Evolutionary conservation across 345 rosid species (phyloP).

Genomic region (Arabidopsis arenosa): DNA sequence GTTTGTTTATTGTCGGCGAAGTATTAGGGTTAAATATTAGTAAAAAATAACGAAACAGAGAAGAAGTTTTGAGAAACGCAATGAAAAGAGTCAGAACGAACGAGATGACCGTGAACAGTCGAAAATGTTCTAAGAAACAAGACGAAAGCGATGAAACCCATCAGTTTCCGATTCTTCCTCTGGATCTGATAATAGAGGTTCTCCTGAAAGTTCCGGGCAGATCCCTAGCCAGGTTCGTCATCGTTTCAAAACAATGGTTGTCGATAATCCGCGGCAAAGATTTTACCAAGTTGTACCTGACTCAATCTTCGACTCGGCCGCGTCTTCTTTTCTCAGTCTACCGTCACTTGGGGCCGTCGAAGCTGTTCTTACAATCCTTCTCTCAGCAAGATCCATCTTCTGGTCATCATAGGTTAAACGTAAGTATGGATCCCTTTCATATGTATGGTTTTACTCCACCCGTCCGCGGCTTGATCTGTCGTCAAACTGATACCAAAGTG

Average conservation of each 20-base stretch:
- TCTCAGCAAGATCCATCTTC: constrained; percentile 6
- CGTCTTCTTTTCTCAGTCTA: not conserved
- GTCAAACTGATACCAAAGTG: not conserved
- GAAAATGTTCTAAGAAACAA: not conserved
- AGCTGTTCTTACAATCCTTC: not conserved
- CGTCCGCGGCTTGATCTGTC: constrained; percentile 8
- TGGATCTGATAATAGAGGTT: constrained; percentile 3
- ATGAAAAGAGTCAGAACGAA: not conserved
- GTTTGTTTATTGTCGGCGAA: too few relatives aligned
- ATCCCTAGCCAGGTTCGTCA: not conserved
- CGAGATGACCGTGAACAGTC: not conserved
- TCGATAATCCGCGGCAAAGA: not conserved
- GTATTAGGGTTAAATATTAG: not conserved
- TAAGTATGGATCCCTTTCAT: not conserved
- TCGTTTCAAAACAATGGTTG: not conserved
- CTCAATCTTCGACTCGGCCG: not conserved
- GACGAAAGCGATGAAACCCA: not conserved
- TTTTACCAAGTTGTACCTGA: not conserved
- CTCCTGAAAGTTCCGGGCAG: not conserved
- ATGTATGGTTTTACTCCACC: not conserved
- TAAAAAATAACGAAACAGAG: not conserved
- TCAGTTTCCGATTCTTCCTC: not conserved
- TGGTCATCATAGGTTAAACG: not conserved
- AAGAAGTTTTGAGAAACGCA: not conserved
- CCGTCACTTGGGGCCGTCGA: too few relatives aligned